Conservation (phyloP, 768 basidiomycete genomes). For the Tricholoma hemisulphureum region DNA sequence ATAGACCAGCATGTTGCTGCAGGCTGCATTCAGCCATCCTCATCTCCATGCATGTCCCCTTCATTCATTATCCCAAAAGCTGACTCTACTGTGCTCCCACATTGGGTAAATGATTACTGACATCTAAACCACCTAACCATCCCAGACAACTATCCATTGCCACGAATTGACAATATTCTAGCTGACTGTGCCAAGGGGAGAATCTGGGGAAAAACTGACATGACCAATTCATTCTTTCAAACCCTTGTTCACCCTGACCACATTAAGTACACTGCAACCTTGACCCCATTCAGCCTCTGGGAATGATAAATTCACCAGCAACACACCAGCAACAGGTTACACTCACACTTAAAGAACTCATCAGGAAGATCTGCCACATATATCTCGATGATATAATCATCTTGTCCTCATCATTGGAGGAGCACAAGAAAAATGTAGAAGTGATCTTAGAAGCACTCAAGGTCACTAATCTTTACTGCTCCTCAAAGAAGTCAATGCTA, state of each 20-base stretch:
- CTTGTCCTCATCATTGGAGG: too few species aligned
- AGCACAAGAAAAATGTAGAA: not conserved
- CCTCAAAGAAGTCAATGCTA: not conserved
- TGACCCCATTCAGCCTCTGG: not conserved
- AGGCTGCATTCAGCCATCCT: not conserved
- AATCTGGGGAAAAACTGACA: not conserved
- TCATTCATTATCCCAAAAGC: too few species aligned
- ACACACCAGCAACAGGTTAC: too few species aligned
- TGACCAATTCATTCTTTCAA: not conserved
- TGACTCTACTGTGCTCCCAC: not conserved
- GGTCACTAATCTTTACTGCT: not conserved
- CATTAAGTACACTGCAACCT: not conserved
- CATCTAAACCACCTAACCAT: not conserved
- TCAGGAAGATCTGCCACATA: not conserved
- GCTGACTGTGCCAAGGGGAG: slow-evolving; percentile 1
- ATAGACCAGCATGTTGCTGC: not conserved
- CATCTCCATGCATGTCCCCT: not conserved
- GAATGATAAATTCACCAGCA: not conserved
- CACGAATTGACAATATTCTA: slow-evolving; percentile 1
- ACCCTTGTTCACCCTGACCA: not conserved
- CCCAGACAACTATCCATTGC: not conserved
- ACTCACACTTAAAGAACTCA: not conserved
- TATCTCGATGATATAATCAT: too few species aligned
- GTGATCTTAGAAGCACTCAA: not conserved
- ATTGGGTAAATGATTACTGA: not conserved